Percentiles rank a stretch among this genome's conserved stretches.
Evolutionary conservation across 2,329 filamentous ascomycete species (phyloP).

Genomic region (Colletotrichum sp.): DNA sequence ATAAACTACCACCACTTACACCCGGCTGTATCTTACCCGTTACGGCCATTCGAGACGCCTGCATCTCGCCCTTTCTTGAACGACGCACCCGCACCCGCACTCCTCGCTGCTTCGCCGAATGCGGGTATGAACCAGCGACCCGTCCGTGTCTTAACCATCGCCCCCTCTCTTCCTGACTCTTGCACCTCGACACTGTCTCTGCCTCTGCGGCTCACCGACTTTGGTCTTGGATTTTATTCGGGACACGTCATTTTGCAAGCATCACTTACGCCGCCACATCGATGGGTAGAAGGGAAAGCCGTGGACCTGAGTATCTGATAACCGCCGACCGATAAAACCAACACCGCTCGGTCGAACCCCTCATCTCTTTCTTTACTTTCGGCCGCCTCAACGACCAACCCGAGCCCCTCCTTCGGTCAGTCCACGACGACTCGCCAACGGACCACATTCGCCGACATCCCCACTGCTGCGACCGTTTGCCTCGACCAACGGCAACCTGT

Average conservation of each 20-base stretch:
- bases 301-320: background rate
- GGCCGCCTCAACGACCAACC: background rate
- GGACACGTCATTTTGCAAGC: background rate
- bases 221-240: background rate
- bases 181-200: background rate
- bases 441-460: background rate
- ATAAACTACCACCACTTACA: background rate
- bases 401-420: background rate
- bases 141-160: constrained; percentile 12
- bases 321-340: constrained; percentile 6
- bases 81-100: background rate
- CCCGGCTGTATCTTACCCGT: constrained; percentile 6
- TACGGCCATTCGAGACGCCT: constrained; percentile 18
- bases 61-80: constrained; percentile 9
- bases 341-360: background rate
- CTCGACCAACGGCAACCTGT: background rate
- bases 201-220: background rate
- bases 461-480: background rate
- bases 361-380: background rate
- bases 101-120: constrained; percentile 1
- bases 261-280: background rate
- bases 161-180: constrained; percentile 1
- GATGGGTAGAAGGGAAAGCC: constrained; percentile 1
- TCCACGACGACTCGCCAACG: background rate
- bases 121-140: constrained; percentile 16